Base-by-base conservation (phyloP, 345 rosid genomes). In the Trapa incisa region DNA sequence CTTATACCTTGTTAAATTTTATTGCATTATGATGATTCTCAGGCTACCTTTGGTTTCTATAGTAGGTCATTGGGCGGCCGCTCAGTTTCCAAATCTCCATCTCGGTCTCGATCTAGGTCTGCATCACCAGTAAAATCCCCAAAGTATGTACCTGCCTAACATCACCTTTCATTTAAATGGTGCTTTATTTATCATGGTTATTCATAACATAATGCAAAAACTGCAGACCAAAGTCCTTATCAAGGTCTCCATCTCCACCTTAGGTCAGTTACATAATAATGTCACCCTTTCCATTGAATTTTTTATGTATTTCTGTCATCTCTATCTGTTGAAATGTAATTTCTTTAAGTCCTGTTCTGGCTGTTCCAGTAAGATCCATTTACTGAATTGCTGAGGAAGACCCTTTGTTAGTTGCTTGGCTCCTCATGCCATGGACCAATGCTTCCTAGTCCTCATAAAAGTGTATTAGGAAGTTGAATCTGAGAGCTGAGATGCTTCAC, bases 31-130 rank as follows among this genome's bases (percentile, higher is more conserved):
- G 37, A 1, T 37, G 33, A 41, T 54, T 66, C 12, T 22, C 37
- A 62, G 33, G 17, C 22, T 42, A 6, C 39, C 8, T 14, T 37
- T 61, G n/a, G 60, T 45, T 61, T 68, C 13, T 67, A 61, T 83
- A 83, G 94, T 77, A 84, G 79, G 83, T 84, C 97, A 65, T 50
- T 70, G 47, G 86, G 81, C 54, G 86, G 81, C 54, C 79, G 83
- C 16, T 77, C 88, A 37, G 72, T 45, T 47, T 82, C 92, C 15
- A 83, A 81, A 33, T 81, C 89, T 5, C 74, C 58, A 39, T 84
- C 91, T 35, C 82, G 81, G 66, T 90, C 95, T 33, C 67, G 80
- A 12, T 84, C 92, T 68, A 89, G 86, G 75, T 89, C 96, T 41
- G 83, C 87, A 6, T 87, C 94, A 41, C 95, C 89, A 45, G 79